Percentiles rank a stretch among this genome's conserved stretches.
These are phyloP conservation scores for Alisma plantagoaquatica DNA, from an alignment of 106 monocot species.

Conservation along the genomic window DNA sequence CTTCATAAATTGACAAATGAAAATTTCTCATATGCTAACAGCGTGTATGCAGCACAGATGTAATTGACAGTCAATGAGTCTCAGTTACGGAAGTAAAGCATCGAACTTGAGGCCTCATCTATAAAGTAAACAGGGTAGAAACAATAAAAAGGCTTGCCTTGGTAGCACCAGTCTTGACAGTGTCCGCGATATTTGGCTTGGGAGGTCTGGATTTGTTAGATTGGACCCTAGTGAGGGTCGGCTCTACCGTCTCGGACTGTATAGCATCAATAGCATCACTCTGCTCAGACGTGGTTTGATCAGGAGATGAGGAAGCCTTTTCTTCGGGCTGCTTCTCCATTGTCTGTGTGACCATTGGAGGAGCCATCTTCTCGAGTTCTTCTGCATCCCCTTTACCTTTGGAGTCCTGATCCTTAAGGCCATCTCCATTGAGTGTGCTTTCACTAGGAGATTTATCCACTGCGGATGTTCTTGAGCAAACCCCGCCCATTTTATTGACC, in stretches of 20 bases:
- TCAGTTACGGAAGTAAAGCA: no score
- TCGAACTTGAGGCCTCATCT: no score
- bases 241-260: slow-evolving; percentile 6
- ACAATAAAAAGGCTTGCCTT: slow-evolving; percentile 63
- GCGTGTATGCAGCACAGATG: no score
- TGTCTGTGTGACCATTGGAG: slow-evolving; percentile 1
- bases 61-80: no score
- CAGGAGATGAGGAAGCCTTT: slow-evolving; percentile 21
- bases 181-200: slow-evolving; percentile 19
- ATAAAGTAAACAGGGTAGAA: no score
- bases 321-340: slow-evolving; percentile 22
- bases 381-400: background rate
- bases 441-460: slow-evolving; percentile 82
- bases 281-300: slow-evolving; percentile 12
- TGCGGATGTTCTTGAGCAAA: slow-evolving; percentile 46
- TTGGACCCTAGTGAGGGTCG: slow-evolving; percentile 27
- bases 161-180: slow-evolving; percentile 32
- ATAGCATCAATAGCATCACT: background rate
- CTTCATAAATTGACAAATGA: no score
- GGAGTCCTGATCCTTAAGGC: slow-evolving; percentile 17
- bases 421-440: slow-evolving; percentile 27
- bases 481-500: slow-evolving; percentile 75
- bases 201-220: slow-evolving; percentile 45
- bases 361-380: background rate
- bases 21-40: no score